A percentile compares a stretch with the other conserved stretches of the same genome.
phyloP scores from a whole-genome alignment of 2,329 filamentous ascomycete species.

The Claviceps citrina region DNA sequence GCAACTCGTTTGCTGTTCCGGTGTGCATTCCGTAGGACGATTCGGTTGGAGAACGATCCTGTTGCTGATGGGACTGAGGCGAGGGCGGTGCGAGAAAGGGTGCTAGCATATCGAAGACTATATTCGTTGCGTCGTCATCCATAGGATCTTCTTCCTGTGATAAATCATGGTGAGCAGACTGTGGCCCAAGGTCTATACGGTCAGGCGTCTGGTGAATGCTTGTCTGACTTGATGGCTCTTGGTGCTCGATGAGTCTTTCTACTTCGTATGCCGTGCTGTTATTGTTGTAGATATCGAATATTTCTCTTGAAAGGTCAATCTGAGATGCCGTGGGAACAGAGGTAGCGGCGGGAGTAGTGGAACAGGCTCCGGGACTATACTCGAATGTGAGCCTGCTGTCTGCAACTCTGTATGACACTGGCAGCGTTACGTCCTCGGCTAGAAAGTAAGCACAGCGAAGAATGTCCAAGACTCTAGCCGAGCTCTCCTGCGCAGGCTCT shows the following conservation, averaged over 20 bases:
- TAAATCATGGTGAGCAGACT: background rate
- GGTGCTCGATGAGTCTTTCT: background rate
- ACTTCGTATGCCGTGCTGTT: background rate
- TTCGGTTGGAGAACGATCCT: constrained; percentile 20
- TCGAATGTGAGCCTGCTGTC: constrained; percentile 19
- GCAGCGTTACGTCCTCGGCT: constrained; percentile 25
- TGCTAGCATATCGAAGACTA: constrained; percentile 32
- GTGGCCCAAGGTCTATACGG: background rate
- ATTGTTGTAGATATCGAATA: background rate
- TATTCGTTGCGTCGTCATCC: constrained; percentile 21
- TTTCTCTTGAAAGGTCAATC: background rate
- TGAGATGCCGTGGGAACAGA: background rate
- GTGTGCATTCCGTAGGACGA: constrained; percentile 42
- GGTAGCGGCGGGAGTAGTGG: background rate
- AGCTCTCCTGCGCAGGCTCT: constrained; percentile 20
- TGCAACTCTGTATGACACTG: constrained; percentile 18
- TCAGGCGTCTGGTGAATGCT: background rate
- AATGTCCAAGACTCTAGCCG: constrained; percentile 33
- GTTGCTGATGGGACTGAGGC: constrained; percentile 19
- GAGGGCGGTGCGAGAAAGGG: constrained; percentile 33
- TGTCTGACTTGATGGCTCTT: background rate
- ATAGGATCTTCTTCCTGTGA: constrained; percentile 6
- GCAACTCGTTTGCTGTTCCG: constrained; percentile 33
- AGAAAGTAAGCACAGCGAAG: constrained; percentile 33
- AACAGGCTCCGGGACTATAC: constrained; percentile 11